A percentile compares a stretch with the other conserved stretches of the same genome.
Conservation (phyloP, 2,329 filamentous ascomycete species). For the Pyrenophora seminiperda region DNA sequence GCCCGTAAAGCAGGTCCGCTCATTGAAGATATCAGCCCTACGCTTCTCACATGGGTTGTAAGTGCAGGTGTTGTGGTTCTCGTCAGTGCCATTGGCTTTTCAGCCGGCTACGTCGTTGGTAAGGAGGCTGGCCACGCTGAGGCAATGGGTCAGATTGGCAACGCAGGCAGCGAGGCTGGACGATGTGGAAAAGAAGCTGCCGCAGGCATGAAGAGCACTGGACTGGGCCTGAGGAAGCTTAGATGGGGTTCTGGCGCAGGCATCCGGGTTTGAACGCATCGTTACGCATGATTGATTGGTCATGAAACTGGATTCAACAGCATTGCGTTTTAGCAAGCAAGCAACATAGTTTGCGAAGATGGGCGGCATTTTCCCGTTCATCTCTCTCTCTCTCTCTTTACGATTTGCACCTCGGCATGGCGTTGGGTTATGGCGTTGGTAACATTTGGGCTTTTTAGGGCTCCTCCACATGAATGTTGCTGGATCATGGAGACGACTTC, state of each 20-base stretch:
- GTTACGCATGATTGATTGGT: neutral
- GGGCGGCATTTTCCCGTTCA: neutral
- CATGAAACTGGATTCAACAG: slow-evolving; percentile 1
- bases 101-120: slow-evolving; percentile 66
- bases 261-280: slow-evolving; percentile 18
- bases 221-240: slow-evolving; percentile 40
- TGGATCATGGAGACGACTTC: too few relatives aligned
- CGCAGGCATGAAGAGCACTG: slow-evolving; percentile 31
- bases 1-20: slow-evolving; percentile 43
- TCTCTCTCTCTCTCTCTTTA: neutral
- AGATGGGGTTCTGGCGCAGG: slow-evolving; percentile 39
- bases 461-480: neutral
- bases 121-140: slow-evolving; percentile 63
- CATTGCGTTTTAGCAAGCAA: slow-evolving; percentile 5
- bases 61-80: slow-evolving; percentile 68
- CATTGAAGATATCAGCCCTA: slow-evolving; percentile 58
- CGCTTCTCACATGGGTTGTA: slow-evolving; percentile 68
- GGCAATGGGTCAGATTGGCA: slow-evolving; percentile 42
- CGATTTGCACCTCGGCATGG: slow-evolving; percentile 2
- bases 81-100: slow-evolving; percentile 68
- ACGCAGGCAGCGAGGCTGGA: slow-evolving; percentile 36
- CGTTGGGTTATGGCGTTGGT: neutral
- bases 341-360: neutral
- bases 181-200: slow-evolving; percentile 43
- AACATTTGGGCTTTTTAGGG: neutral